A percentile compares a stretch with the other conserved stretches of the same genome.
Conservation (phyloP, 495 filamentous ascomycete species). For the Trichocladium uniseriatum region DNA sequence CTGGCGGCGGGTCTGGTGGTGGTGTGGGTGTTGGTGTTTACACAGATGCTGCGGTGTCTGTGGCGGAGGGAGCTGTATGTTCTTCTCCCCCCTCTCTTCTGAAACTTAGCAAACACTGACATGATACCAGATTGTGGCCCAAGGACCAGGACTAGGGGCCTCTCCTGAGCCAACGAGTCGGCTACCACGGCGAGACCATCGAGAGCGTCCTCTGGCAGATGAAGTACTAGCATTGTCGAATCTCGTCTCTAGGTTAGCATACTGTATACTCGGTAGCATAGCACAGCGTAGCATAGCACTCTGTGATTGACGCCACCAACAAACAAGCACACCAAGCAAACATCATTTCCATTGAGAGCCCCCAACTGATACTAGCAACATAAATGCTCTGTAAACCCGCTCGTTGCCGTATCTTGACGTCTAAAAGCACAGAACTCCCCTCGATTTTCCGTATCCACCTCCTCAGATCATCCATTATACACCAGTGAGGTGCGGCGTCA, state of each 20-base stretch:
- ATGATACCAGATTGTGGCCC: slow-evolving; percentile 20
- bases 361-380: too few relatives aligned
- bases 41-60: slow-evolving; percentile 62
- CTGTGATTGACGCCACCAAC: background rate
- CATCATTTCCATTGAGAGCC: background rate
- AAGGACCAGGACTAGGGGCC: slow-evolving; percentile 19
- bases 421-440: background rate
- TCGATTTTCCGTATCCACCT: background rate
- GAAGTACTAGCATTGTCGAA: background rate
- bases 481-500: too few relatives aligned
- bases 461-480: background rate
- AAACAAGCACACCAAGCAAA: background rate
- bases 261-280: too few relatives aligned
- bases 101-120: background rate
- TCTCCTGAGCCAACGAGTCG: background rate
- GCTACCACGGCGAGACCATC: background rate
- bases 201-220: background rate
- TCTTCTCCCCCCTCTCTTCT: slow-evolving; percentile 22
- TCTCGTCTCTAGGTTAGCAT: too few relatives aligned
- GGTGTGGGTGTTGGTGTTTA: slow-evolving; percentile 63
- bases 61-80: slow-evolving; percentile 40
- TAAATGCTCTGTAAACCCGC: background rate
- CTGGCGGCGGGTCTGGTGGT: slow-evolving; percentile 52
- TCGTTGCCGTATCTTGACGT: slow-evolving; percentile 3
- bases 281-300: background rate